A percentile compares a stretch with the other conserved stretches of the same genome.
Evolutionary conservation across 352 stramenopile species (phyloP).

Genomic region (Pythium periplocum): DNA sequence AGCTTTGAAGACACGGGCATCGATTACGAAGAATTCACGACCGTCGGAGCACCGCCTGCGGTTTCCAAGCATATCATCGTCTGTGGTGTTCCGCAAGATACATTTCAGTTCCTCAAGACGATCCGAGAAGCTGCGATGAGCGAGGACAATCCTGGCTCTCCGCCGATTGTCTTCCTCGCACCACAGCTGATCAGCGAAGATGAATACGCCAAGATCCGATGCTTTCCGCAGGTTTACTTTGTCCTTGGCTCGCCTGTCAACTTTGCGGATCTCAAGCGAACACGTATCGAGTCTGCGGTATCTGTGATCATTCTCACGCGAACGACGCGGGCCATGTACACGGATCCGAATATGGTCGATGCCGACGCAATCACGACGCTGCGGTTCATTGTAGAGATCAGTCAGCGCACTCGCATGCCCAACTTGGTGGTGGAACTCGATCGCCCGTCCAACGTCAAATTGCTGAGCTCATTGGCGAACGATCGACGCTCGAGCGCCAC

Average conservation of each 20-base stretch:
- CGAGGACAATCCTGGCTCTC: conserved; percentile 32
- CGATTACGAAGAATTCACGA: conserved; percentile 55
- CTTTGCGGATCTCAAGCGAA: conserved; percentile 65
- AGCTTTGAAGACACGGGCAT: conserved; percentile 13
- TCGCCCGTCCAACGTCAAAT: conserved; percentile 68
- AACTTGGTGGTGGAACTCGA: conserved; percentile 75
- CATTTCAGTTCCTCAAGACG: conserved; percentile 64
- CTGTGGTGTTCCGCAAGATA: conserved; percentile 59
- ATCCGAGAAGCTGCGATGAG: conserved; percentile 48
- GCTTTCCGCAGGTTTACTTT: conserved; percentile 60
- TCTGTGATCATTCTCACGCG: conserved; percentile 65
- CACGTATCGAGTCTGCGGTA: conserved; percentile 45
- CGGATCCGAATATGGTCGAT: conserved; percentile 79
- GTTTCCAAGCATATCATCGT: conserved; percentile 62
- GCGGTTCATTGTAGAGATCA: conserved; percentile 80
- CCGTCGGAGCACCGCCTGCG: conserved; percentile 27
- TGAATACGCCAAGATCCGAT: conserved; percentile 45
- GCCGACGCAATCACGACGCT: conserved; percentile 78
- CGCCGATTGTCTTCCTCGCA: conserved; percentile 54
- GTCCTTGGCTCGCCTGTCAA: conserved; percentile 68
- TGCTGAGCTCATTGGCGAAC: conserved; percentile 69
- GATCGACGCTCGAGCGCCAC: conserved; percentile 33
- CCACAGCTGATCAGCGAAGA: conserved; percentile 41
- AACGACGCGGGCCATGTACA: conserved; percentile 40
- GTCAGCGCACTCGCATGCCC: conserved; percentile 49